phyloP scores from a whole-genome alignment of 208 protist species.

The Naegleria fowleri region DNA sequence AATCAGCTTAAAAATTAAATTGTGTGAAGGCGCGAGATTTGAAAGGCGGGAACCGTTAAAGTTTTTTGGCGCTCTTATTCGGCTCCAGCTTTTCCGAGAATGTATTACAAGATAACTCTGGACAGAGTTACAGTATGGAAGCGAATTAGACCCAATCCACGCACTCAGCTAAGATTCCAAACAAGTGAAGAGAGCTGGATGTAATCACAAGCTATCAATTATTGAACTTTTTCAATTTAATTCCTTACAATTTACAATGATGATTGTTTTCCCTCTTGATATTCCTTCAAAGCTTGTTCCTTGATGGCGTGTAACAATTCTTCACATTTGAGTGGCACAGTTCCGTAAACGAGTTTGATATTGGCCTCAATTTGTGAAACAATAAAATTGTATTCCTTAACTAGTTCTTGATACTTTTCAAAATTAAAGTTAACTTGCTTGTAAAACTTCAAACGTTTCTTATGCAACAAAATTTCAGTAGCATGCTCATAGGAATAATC shows the following conservation, averaged over 20 bases:
- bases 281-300: neutral
- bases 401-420: conserved; percentile 7
- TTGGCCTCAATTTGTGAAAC: conserved; percentile 3
- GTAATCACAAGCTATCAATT: too few species aligned
- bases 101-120: too few species aligned
- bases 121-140: too few species aligned
- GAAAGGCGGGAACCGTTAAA: too few species aligned
- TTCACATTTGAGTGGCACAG: neutral
- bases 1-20: neutral
- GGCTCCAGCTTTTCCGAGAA: too few species aligned
- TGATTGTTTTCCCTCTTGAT: neutral
- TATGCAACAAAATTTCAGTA: neutral
- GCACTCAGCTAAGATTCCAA: too few species aligned
- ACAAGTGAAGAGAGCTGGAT: too few species aligned
- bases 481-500: conserved; percentile 29
- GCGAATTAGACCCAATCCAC: too few species aligned
- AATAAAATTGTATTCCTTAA: neutral
- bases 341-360: neutral
- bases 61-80: too few species aligned
- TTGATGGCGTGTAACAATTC: neutral
- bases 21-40: neutral
- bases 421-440: neutral
- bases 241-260: too few species aligned
- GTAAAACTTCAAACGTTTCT: neutral
- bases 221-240: too few species aligned